These are phyloP conservation scores for Adansonia rubrostipa DNA, from an alignment of 441 rosid genomes.

Conservation along the genomic window DNA sequence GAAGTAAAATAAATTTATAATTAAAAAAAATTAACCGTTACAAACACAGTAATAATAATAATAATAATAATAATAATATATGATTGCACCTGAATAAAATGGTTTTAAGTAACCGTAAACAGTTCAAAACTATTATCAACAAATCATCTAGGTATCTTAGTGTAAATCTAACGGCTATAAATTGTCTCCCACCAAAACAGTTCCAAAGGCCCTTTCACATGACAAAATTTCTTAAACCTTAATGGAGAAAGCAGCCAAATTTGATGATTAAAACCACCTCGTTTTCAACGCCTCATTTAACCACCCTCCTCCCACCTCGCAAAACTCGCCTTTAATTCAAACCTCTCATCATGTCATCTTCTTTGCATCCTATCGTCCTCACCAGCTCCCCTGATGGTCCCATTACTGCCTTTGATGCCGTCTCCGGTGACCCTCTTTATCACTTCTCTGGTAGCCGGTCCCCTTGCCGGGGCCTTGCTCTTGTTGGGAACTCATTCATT, in stretches of 20 bases:
- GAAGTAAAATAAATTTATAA: no score
- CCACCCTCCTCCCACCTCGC: neutral
- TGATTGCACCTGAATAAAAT: neutral
- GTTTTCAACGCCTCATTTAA: conserved; percentile 31
- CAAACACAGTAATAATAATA: no score
- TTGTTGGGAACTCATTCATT: conserved; percentile 40
- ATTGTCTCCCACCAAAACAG: neutral
- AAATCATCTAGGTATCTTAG: neutral
- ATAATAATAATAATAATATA: no score
- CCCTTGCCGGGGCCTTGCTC: conserved; percentile 50
- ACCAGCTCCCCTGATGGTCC: conserved; percentile 54
- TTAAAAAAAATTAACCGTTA: no score
- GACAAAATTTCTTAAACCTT: neutral
- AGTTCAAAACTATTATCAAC: neutral
- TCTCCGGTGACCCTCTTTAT: conserved; percentile 37
- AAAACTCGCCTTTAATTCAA: neutral
- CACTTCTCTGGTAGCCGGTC: conserved; percentile 49
- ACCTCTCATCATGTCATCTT: conserved; percentile 27
- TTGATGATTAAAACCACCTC: conserved; percentile 26
- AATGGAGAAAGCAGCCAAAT: conserved; percentile 20
- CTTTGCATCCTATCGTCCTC: conserved; percentile 40
- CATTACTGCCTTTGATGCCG: conserved; percentile 44
- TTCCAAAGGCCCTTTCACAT: neutral
- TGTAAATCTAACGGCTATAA: neutral
- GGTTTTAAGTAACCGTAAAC: neutral